Evolutionary conservation across 2,329 filamentous ascomycete species (phyloP), one percentile per base, ranked within the genome.

Genomic region (Colletotrichum sp.): DNA sequence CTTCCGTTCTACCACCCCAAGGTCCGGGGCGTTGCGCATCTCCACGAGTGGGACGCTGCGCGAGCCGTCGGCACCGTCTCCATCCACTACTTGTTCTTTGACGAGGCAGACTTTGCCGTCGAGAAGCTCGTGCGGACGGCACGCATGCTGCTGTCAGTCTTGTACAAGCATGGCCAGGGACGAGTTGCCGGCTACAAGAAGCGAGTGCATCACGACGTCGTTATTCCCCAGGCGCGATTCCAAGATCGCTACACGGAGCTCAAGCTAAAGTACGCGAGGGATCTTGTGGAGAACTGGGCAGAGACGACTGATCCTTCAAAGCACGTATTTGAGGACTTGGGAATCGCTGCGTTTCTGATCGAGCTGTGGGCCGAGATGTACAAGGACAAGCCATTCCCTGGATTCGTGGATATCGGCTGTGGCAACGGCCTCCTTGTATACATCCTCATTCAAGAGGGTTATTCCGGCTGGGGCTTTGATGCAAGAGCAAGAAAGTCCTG

Each of bases 331-430:
- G 97, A 99, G 82, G 96, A 98, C 82, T 86, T 99, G 24, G 91
- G 92, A 6, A 98, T 99, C 77, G 94, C 96, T 0, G 94, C 96
- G 0, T 99, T 98, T 80, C 87, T 98, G 67, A 95, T 98, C 30
- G 96, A 98, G 86, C 86, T 98, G 3, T 99, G 97, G 97, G 85
- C 87, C 15, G 92, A 94, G 73, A 96, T 98, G 93, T 98, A 98
- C 82, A 81, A 79, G 48, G 82, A 81, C 56, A 73, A 64, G 1
- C 76, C 78, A 0, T 98, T 98, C 79, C 95, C 95, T 0, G 96
- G 96, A 1, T 99, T 98, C 80, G 94, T 98, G 24, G 97, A 99
- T 81, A 95, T 99, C 61, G 97, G 96, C 7, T 98, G 97, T 82
- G 97, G 97, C 3, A 99, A 98, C 81, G 97, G 97, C 1, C 88